Base-by-base conservation (phyloP, 2,329 filamentous ascomycete genomes). In the Penicillium decumbens region DNA sequence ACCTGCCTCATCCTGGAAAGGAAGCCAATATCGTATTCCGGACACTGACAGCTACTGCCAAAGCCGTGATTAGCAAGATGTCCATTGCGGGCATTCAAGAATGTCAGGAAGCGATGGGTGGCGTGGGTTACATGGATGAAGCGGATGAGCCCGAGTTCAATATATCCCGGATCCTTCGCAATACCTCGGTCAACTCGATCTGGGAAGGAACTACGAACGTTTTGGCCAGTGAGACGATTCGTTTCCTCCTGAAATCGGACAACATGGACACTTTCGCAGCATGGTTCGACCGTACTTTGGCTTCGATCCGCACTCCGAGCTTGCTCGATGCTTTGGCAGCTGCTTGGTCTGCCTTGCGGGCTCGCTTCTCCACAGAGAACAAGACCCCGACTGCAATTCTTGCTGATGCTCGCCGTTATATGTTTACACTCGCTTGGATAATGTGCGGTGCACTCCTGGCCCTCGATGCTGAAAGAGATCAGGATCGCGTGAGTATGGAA, bases 151-250 rank as follows among this genome's bases (percentile, higher is more conserved):
- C 83, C 43, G 77, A 81, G 32, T 72, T 87, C 49, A 89, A 89
- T 59, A 70, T 89, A 3, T 78, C 84, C 0, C 77, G 83, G 6
- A 71, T 88, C 1, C 82, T 82, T 58, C 78, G 87, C 6, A 85
- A 89, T 58, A 80, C 77, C 1, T 70, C 75, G 6, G 75, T 77
- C 1, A 70, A 73, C 42, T 67, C 67, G 1, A 85, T 89, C 42
- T 87, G 84, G 83, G 84, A 87, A 65, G 84, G 85, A 1, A 89
- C 86, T 0, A 87, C 84, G 0, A 84, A 88, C 59, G 83, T 89
- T 5, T 73, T 89, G 47, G 80, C 81, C 4, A 75, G 75, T 33
- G 77, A 80, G 54, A 65, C 77, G 4, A 67, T 78, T 25, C 65
- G 76, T 0, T 60, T 64, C 32, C 46, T 65, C 4, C 30, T 63